These are phyloP conservation scores for Elsinoe perseae DNA, from an alignment of 2,329 filamentous ascomycete species.

Conservation along the genomic window DNA sequence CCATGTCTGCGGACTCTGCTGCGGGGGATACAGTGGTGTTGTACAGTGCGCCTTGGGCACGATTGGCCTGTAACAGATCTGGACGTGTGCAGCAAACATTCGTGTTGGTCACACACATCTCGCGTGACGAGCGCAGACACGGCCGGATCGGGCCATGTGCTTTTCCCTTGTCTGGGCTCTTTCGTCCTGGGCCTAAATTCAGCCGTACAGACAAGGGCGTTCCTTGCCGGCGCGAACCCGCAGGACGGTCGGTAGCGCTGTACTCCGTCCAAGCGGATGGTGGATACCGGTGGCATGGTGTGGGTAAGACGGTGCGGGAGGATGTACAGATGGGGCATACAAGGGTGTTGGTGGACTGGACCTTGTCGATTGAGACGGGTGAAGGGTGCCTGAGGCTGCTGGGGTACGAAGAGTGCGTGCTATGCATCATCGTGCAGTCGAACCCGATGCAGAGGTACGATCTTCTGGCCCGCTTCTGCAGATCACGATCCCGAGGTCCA, in stretches of 20 bases:
- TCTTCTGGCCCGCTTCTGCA: neutral
- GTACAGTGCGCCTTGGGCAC: neutral
- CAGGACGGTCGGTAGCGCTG: neutral
- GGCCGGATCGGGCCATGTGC: neutral
- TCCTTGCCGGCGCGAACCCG: slow-evolving; percentile 8
- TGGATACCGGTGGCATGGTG: neutral
- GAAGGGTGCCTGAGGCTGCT: neutral
- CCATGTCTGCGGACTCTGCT: neutral
- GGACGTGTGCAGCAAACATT: too few relatives aligned
- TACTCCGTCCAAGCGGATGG: neutral
- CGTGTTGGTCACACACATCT: too few relatives aligned
- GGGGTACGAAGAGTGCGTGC: neutral
- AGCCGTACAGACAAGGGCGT: too few relatives aligned
- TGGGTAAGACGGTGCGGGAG: neutral
- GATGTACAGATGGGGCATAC: neutral
- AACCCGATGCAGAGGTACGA: slow-evolving; percentile 4
- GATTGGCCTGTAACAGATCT: neutral
- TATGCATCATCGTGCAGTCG: neutral
- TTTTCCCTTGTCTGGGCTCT: too few relatives aligned
- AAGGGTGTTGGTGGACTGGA: neutral
- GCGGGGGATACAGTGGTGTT: too few relatives aligned
- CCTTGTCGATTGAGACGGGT: neutral
- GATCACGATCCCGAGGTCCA: slow-evolving; percentile 12
- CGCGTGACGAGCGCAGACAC: slow-evolving; percentile 1
- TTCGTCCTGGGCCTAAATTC: too few relatives aligned